A percentile compares a stretch with the other conserved stretches of the same genome.
Evolutionary conservation across 2,329 filamentous ascomycete genomes (phyloP).

Genomic region (Fusarium veterinarium): DNA sequence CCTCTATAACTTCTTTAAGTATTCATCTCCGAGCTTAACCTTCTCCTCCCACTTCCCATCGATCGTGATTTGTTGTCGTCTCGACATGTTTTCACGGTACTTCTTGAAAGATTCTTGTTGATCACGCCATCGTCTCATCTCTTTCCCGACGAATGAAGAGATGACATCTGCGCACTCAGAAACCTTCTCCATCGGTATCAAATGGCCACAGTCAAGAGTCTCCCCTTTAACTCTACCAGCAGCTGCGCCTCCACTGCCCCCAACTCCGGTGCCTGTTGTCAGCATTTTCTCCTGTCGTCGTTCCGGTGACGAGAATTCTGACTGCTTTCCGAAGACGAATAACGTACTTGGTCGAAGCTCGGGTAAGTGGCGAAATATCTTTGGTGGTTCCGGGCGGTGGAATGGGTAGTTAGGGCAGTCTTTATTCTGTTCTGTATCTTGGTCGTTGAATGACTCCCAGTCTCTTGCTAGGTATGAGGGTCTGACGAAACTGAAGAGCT

Average conservation of each 20-base stretch:
- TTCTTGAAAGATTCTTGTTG: not conserved
- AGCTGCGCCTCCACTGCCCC: not conserved
- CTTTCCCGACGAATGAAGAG: not conserved
- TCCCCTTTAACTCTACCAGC: not conserved
- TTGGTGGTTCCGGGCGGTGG: not conserved
- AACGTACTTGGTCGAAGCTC: not conserved
- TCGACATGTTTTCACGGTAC: not conserved
- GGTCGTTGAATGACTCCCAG: not conserved
- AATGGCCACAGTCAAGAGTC: not conserved
- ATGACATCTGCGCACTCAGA: not conserved
- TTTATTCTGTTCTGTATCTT: not conserved
- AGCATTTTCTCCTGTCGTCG: not conserved
- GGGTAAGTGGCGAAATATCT: not conserved
- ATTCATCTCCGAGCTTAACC: not conserved
- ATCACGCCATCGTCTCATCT: not conserved
- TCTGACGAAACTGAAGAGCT: not conserved
- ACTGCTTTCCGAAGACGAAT: not conserved
- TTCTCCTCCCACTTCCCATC: not conserved
- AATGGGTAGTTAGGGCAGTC: not conserved
- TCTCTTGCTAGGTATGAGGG: not conserved
- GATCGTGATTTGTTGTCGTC: not conserved
- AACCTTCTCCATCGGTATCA: constrained; percentile 4
- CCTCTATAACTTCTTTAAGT: not conserved
- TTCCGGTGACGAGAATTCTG: not conserved
- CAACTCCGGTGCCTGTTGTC: not conserved